A percentile compares a stretch with the other conserved stretches of the same genome.
Conservation (phyloP, 495 filamentous ascomycete species). For the Daldinia grandis region DNA sequence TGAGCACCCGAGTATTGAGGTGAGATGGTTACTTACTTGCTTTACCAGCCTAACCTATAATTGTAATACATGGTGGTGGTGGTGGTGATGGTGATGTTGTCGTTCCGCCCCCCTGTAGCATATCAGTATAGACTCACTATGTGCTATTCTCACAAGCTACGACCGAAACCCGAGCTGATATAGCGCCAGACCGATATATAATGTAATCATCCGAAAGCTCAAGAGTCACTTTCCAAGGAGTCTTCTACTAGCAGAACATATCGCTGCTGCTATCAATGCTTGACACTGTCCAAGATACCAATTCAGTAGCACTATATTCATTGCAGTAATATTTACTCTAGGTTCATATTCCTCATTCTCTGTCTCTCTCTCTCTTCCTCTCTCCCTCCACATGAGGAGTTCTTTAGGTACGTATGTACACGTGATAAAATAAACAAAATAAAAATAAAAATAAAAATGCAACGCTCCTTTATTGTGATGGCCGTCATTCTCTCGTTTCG, state of each 20-base stretch:
- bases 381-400: background rate
- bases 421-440: background rate
- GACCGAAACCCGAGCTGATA: too few species aligned
- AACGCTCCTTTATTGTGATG: conserved; percentile 7
- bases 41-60: too few species aligned
- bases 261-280: background rate
- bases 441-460: conserved; percentile 4
- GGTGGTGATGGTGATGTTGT: too few species aligned
- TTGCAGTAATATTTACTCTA: background rate
- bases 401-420: conserved; percentile 20
- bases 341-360: background rate
- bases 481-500: conserved; percentile 5
- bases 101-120: too few species aligned
- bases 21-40: too few species aligned
- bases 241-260: background rate
- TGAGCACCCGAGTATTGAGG: too few species aligned
- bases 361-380: background rate
- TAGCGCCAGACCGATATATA: background rate
- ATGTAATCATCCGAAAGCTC: background rate
- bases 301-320: background rate
- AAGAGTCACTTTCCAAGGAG: background rate
- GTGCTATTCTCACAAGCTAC: too few species aligned
- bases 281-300: background rate
- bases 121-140: too few species aligned
- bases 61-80: too few species aligned